A percentile compares a stretch with the other conserved stretches of the same genome.
These are phyloP conservation scores for Ambrosia artemisiifolia DNA, from an alignment of 129 eudicot genomes.

Conservation along the genomic window DNA sequence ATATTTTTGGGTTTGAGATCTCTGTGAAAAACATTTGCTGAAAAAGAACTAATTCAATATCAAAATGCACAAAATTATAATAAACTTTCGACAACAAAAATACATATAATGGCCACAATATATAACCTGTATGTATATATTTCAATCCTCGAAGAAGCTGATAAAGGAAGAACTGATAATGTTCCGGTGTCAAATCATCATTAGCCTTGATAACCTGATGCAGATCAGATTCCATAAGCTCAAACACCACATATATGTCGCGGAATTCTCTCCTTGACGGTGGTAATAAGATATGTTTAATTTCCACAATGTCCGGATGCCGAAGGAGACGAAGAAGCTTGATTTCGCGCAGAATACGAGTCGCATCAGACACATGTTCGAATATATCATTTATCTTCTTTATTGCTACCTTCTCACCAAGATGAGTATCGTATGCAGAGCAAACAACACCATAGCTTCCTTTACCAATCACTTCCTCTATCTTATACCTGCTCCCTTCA, in stretches of 20 bases:
- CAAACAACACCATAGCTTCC: conserved; percentile 96
- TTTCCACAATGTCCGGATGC: conserved; percentile 95
- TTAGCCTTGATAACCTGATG: conserved; percentile 97
- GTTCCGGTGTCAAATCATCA: conserved; percentile 93
- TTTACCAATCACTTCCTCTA: conserved; percentile 95
- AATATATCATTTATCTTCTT: conserved; percentile 90
- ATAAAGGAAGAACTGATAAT: conserved; percentile 90
- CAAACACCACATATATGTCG: conserved; percentile 92
- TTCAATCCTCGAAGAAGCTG: conserved; percentile 93
- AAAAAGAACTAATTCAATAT: conserved; percentile 16
- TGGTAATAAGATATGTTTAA: conserved; percentile 84
- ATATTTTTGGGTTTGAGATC: conserved; percentile 93
- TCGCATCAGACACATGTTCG: conserved; percentile 98
- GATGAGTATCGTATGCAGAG: conserved; percentile 92
- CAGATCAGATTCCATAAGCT: conserved; percentile 93
- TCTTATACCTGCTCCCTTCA: conserved; percentile 84
- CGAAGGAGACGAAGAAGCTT: conserved; percentile 96
- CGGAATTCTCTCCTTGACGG: conserved; percentile 91
- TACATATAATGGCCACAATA: not conserved
- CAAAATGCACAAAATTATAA: not conserved
- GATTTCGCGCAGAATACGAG: conserved; percentile 90
- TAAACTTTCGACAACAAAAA: not conserved
- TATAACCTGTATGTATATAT: conserved; percentile 86
- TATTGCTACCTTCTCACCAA: conserved; percentile 91
- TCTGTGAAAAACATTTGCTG: conserved; percentile 94